Conservation (phyloP, 352 stramenopile genomes). For the Phytophthora meadii region DNA sequence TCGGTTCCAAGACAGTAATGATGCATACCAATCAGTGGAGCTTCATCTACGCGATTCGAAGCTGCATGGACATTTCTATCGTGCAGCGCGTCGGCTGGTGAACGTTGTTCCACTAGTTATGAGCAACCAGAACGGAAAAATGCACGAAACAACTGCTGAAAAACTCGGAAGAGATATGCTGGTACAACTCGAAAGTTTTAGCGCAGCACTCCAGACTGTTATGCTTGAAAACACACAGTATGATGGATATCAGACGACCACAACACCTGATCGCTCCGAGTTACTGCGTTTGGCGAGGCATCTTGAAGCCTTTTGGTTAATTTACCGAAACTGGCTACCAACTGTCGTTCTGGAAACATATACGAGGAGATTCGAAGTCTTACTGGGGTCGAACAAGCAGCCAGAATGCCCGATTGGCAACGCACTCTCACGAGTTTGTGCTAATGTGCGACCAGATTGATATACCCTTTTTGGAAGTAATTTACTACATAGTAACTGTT, state of each 20-base stretch:
- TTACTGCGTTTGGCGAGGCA: conserved; percentile 13
- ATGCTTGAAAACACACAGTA: not conserved
- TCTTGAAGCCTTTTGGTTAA: conserved; percentile 30
- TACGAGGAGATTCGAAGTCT: conserved; percentile 2
- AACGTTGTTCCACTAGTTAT: conserved; percentile 1
- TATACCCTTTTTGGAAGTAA: too few relatives aligned
- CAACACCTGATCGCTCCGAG: conserved; percentile 1
- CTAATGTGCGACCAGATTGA: conserved; percentile 2
- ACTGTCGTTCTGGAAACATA: conserved; percentile 17
- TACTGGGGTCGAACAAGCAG: not conserved
- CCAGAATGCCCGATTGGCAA: conserved; percentile 8
- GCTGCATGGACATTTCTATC: conserved; percentile 19
- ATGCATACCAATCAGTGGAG: conserved; percentile 1
- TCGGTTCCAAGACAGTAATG: conserved; percentile 1
- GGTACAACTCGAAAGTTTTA: conserved; percentile 13
- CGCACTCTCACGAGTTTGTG: conserved; percentile 11
- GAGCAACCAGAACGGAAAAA: not conserved
- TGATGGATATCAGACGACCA: not conserved
- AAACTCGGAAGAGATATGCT: conserved; percentile 19
- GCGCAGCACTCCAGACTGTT: conserved; percentile 1
- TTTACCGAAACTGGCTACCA: conserved; percentile 29
- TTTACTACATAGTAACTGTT: too few relatives aligned
- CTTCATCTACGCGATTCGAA: conserved; percentile 9
- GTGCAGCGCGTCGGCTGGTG: not conserved
- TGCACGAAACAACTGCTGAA: conserved; percentile 1